phyloP scores from a whole-genome alignment of 2,329 filamentous ascomycete species.

The Colletotrichum costaricense region DNA sequence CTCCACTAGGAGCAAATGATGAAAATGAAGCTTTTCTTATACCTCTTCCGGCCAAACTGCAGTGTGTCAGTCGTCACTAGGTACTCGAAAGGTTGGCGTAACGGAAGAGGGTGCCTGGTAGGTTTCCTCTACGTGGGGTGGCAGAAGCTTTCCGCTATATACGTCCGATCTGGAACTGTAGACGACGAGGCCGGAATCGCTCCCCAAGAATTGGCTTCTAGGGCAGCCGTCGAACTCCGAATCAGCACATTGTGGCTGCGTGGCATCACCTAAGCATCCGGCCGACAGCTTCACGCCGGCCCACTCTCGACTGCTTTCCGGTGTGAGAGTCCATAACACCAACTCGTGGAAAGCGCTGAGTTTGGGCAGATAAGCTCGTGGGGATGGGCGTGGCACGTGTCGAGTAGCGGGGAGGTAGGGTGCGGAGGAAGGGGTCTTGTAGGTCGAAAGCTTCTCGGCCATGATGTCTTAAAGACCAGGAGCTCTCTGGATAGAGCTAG shows the following conservation, averaged over 20 bases:
- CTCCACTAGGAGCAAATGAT: background rate
- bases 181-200: background rate
- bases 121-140: background rate
- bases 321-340: background rate
- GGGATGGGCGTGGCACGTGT: background rate
- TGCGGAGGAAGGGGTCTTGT: background rate
- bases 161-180: background rate
- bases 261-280: slow-evolving; percentile 14
- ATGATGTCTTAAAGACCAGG: background rate
- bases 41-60: background rate
- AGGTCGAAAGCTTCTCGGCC: background rate
- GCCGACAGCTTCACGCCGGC: background rate
- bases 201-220: background rate
- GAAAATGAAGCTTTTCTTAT: background rate
- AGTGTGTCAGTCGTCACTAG: background rate
- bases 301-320: no score
- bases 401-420: background rate
- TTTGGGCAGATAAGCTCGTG: background rate
- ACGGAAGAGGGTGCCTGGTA: background rate
- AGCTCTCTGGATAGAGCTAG: background rate
- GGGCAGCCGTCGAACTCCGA: background rate
- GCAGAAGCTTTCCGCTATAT: background rate
- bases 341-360: background rate
- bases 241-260: background rate
- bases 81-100: background rate